Conservation (phyloP, 2,329 filamentous ascomycete species). For the Phialophora macrospora region DNA sequence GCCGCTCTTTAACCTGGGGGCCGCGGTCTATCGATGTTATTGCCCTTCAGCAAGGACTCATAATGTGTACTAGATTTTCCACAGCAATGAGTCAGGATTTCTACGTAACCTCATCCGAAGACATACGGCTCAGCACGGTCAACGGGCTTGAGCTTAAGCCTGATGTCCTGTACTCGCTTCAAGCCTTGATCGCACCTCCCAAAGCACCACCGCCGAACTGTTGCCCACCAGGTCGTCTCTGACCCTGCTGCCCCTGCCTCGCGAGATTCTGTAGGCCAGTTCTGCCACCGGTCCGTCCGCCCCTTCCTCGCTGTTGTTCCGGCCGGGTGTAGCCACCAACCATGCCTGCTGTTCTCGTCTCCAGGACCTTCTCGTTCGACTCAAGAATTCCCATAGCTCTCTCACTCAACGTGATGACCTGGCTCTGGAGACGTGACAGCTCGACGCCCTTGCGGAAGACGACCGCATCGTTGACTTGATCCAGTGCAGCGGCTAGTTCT, state of each 20-base stretch:
- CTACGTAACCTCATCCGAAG: background rate
- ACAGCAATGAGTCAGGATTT: background rate
- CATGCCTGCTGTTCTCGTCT: conserved; percentile 95
- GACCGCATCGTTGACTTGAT: conserved; percentile 96
- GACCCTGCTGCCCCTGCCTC: conserved; percentile 35
- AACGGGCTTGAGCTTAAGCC: background rate
- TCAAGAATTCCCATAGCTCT: conserved; percentile 97
- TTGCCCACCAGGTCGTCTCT: conserved; percentile 54
- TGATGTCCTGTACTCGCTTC: conserved; percentile 34
- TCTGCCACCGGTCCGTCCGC: conserved; percentile 59
- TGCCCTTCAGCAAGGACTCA: background rate
- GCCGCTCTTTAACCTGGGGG: background rate
- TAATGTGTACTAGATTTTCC: background rate
- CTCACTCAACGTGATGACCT: conserved; percentile 91
- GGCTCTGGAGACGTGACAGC: conserved; percentile 90
- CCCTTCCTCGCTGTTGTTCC: conserved; percentile 70
- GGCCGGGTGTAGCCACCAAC: conserved; percentile 94
- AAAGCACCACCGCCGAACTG: conserved; percentile 58
- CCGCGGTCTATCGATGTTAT: background rate
- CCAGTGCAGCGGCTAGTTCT: conserved; percentile 91
- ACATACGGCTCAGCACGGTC: background rate
- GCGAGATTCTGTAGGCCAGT: conserved; percentile 17
- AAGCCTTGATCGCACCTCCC: conserved; percentile 58
- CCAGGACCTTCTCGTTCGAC: conserved; percentile 93
- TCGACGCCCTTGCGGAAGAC: conserved; percentile 99